Evolutionary conservation across 2,329 filamentous ascomycete genomes (phyloP).

Genomic region (Tolypocladium ophioglossoides): DNA sequence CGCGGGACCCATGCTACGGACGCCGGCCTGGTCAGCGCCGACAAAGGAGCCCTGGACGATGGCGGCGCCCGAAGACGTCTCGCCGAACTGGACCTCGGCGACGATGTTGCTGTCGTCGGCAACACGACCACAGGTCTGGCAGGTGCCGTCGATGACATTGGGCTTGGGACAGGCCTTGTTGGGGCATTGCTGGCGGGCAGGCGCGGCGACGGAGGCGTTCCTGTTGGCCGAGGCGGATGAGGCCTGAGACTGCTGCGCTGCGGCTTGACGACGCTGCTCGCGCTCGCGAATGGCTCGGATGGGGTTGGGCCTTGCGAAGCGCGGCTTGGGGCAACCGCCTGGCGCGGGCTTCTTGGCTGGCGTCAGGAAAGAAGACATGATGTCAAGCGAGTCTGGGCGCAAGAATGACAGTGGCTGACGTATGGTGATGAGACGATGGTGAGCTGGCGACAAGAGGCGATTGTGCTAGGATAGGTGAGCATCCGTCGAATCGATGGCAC

Average conservation of each 20-base stretch:
- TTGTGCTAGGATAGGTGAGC: neutral
- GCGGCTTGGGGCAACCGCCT: conserved; percentile 22
- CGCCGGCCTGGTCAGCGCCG: conserved; percentile 73
- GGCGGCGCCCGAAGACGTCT: conserved; percentile 74
- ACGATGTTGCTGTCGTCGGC: conserved; percentile 84
- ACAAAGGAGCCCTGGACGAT: conserved; percentile 87
- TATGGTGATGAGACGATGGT: neutral
- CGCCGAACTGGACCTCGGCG: conserved; percentile 82
- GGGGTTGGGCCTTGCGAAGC: conserved; percentile 33
- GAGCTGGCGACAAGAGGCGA: neutral
- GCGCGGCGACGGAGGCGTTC: conserved; percentile 19
- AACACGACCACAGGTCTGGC: conserved; percentile 75
- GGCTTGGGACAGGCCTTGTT: conserved; percentile 52
- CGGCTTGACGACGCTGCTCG: conserved; percentile 30
- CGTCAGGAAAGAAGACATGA: conserved; percentile 38
- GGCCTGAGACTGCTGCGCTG: conserved; percentile 16
- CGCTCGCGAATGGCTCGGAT: conserved; percentile 42
- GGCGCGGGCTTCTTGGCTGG: conserved; percentile 24
- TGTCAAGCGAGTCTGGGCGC: neutral
- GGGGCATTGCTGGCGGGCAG: conserved; percentile 37
- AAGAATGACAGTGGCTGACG: too few relatives aligned
- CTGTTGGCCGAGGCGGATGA: conserved; percentile 16
- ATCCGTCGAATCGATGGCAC: neutral
- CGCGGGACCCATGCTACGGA: conserved; percentile 54
- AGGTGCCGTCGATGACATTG: conserved; percentile 57